phyloP scores from a whole-genome alignment of 352 stramenopile genomes.

The Phytopythium vexans region DNA sequence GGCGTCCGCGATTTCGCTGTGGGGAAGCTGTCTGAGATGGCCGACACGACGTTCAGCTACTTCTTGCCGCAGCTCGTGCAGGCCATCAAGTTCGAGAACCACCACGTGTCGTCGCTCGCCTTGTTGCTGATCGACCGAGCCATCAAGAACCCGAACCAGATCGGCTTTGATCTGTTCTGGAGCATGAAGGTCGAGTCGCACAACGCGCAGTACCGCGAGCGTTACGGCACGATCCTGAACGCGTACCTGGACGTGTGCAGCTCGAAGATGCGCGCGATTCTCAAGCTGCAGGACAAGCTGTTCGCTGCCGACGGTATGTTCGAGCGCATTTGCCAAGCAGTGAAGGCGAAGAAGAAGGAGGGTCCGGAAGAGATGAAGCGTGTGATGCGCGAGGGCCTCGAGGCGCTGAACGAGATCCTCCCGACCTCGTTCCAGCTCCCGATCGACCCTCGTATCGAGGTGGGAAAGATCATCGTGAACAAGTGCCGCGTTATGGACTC shows the following conservation, averaged over 20 bases:
- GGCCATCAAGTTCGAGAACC: slow-evolving; percentile 88
- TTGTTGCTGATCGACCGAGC: slow-evolving; percentile 85
- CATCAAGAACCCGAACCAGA: slow-evolving; percentile 85
- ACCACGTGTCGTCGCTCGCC: slow-evolving; percentile 71
- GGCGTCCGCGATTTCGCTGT: slow-evolving; percentile 75
- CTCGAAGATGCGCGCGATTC: slow-evolving; percentile 90
- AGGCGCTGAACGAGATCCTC: slow-evolving; percentile 80
- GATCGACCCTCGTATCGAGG: slow-evolving; percentile 81
- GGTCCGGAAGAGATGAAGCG: slow-evolving; percentile 81
- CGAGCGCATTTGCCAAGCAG: slow-evolving; percentile 77
- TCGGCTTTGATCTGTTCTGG: slow-evolving; percentile 90
- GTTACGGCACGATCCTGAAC: slow-evolving; percentile 80
- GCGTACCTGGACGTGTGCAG: slow-evolving; percentile 84
- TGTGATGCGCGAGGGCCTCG: slow-evolving; percentile 73
- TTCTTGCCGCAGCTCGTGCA: slow-evolving; percentile 89
- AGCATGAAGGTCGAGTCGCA: slow-evolving; percentile 88
- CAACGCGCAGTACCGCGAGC: slow-evolving; percentile 73
- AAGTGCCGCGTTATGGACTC: slow-evolving; percentile 91
- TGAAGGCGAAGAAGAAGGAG: slow-evolving; percentile 84
- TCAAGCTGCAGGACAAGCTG: slow-evolving; percentile 88
- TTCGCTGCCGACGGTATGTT: slow-evolving; percentile 79
- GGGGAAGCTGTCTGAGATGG: slow-evolving; percentile 72
- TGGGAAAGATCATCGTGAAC: slow-evolving; percentile 78
- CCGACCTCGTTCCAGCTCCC: slow-evolving; percentile 85
- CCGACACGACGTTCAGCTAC: slow-evolving; percentile 86